Base-by-base conservation (phyloP, 106 monocot genomes). In the Triglochin maritima region DNA sequence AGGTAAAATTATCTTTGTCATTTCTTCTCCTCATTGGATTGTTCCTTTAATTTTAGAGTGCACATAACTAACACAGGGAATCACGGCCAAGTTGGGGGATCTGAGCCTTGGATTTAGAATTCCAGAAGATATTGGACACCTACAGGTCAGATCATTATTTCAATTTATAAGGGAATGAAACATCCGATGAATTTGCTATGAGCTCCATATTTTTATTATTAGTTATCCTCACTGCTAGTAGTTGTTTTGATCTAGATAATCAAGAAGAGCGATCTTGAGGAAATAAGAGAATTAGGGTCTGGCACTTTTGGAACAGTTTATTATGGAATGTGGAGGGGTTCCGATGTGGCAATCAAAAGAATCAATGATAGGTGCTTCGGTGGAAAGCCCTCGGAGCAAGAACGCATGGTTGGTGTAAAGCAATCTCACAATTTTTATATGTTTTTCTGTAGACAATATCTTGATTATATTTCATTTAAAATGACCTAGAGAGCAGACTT, bases 271-370 rank as follows among this genome's bases (percentile, higher is more conserved):
- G 78, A 78, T 67, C 60, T 78, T 7, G 78, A 78, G 48, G 61
- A 72, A 62, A 68, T 72, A 49, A 44, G 67, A 49, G 62, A 67
- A 68, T 63, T 78, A 49, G 78, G 78, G 1, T 61, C 60, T 3
- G 78, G 78, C 48, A 17, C 72, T 8, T 62, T 61, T 67, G 78
- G 72, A 56, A 62, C 78, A 56, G 78, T 78, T 41, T 77, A 57
- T 48, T 44, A 77, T 68, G 75, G 75, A 9, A 75, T 68, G 47
- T 75, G 68, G 75, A 67, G 55, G 29, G 75, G 75, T 17, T 75
- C 77, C 51, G 70, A 71, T 59, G 71, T 77, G 46, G 70, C 79
- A 15, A 69, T 72, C 49, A 79, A 80, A 42, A 46, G 69, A 4
- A 12, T 74, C 47, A 80, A 66, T 16, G 46, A 62, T 44, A 68